Conservation (phyloP, 768 basidiomycete species). For the Lactifluus rugatus region DNA sequence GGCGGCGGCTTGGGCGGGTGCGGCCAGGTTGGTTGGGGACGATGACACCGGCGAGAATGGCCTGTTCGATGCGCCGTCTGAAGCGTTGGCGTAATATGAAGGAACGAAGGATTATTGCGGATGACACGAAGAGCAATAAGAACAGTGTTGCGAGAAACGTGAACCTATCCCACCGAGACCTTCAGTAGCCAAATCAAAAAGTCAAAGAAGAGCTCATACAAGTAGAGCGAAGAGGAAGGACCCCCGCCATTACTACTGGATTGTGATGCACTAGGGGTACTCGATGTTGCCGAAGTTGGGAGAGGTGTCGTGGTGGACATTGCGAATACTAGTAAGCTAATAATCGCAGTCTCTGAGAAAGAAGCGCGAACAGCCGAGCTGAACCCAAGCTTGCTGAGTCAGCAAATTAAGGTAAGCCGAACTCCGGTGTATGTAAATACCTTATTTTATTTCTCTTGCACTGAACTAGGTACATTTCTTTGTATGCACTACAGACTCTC, state of each 20-base stretch:
- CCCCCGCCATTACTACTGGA: neutral
- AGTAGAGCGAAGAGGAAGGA: conserved; percentile 20
- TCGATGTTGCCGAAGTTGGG: neutral
- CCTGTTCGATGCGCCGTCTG: conserved; percentile 43
- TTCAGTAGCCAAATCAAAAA: conserved; percentile 11
- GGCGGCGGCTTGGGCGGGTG: conserved; percentile 25
- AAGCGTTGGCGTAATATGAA: conserved; percentile 50
- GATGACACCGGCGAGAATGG: conserved; percentile 41
- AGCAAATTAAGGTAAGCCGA: neutral
- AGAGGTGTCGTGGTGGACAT: neutral
- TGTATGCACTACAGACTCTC: neutral
- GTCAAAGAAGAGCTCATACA: conserved; percentile 7
- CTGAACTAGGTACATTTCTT: neutral
- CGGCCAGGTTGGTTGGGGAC: conserved; percentile 28
- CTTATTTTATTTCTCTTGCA: neutral
- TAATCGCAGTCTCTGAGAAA: neutral
- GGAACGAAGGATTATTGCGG: conserved; percentile 53
- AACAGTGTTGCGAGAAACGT: conserved; percentile 67
- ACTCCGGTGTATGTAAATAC: neutral
- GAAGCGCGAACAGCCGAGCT: too few species aligned
- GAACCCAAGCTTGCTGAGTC: neutral
- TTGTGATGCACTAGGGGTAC: neutral
- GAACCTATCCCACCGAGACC: conserved; percentile 46
- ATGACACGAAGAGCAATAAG: conserved; percentile 55
- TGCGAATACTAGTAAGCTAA: neutral